A percentile compares a stretch with the other conserved stretches of the same genome.
Evolutionary conservation across 257 asterid species (phyloP).

Genomic region (Forsythia suspensa): DNA sequence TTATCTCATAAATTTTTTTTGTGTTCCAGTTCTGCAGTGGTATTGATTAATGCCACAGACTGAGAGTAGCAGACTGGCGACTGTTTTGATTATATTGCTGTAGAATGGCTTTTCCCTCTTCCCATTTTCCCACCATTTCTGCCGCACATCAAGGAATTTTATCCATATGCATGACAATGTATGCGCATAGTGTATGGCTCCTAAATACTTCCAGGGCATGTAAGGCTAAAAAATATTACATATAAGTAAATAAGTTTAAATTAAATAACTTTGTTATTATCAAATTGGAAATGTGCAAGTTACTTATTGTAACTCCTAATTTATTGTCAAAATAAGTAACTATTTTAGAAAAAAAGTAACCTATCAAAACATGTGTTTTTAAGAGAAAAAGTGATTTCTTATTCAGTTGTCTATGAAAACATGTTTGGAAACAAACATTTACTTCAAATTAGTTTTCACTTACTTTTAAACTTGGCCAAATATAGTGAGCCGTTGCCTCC

Average conservation of each 20-base stretch:
- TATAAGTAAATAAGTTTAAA: not conserved
- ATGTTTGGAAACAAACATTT: not conserved
- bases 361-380: not conserved
- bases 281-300: not conserved
- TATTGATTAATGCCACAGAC: not conserved
- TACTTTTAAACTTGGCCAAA: not conserved
- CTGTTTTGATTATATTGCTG: not conserved
- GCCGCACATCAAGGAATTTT: too few relatives aligned
- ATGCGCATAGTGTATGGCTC: not conserved
- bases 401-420: not conserved
- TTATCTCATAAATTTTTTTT: too few relatives aligned
- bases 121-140: too few relatives aligned
- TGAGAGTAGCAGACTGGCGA: not conserved
- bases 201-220: not conserved
- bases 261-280: not conserved
- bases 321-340: not conserved
- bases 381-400: too few relatives aligned
- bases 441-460: not conserved
- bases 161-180: too few relatives aligned
- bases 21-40: not conserved
- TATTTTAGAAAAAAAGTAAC: not conserved
- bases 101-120: too few relatives aligned
- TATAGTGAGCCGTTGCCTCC: not conserved
- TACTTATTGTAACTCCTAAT: not conserved
- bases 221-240: not conserved